phyloP scores from a whole-genome alignment of 257 asterid genomes.

The Solanum pimpinellifolium region DNA sequence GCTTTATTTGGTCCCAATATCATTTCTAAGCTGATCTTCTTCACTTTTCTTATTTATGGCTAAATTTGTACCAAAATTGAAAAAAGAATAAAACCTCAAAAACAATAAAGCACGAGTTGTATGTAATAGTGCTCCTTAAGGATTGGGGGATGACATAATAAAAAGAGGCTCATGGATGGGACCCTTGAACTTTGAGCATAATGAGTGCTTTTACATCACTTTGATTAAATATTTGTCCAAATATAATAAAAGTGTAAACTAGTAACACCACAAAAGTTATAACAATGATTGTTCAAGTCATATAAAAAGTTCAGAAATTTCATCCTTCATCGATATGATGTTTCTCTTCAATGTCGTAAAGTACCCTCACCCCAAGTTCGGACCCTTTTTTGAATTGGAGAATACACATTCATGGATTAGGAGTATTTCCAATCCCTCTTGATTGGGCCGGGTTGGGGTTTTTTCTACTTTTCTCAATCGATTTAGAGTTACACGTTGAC shows the following conservation, averaged over 20 bases:
- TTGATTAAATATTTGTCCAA: not conserved
- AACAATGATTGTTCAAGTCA: not conserved
- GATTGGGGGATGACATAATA: slow-evolving; percentile 11
- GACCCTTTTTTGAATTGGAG: not conserved
- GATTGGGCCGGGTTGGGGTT: not conserved
- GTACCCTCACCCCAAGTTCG: not conserved
- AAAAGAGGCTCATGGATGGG: not conserved
- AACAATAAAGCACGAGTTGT: not conserved
- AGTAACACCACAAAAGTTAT: too few species aligned
- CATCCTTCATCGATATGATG: not conserved
- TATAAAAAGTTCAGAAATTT: not conserved
- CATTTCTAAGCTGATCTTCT: not conserved
- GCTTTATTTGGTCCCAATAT: not conserved
- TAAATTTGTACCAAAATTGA: not conserved
- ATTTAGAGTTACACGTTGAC: not conserved
- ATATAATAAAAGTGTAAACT: not conserved
- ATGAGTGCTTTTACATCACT: not conserved
- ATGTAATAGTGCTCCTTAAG: slow-evolving; percentile 7
- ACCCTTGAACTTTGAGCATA: not conserved
- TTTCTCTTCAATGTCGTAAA: not conserved
- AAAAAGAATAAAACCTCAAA: not conserved
- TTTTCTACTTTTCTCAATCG: not conserved
- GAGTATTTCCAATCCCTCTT: not conserved
- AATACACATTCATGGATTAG: not conserved
- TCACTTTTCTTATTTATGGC: not conserved